These are phyloP conservation scores for Apostasia shenzhenica DNA, from an alignment of 106 monocot species.

Conservation along the genomic window DNA sequence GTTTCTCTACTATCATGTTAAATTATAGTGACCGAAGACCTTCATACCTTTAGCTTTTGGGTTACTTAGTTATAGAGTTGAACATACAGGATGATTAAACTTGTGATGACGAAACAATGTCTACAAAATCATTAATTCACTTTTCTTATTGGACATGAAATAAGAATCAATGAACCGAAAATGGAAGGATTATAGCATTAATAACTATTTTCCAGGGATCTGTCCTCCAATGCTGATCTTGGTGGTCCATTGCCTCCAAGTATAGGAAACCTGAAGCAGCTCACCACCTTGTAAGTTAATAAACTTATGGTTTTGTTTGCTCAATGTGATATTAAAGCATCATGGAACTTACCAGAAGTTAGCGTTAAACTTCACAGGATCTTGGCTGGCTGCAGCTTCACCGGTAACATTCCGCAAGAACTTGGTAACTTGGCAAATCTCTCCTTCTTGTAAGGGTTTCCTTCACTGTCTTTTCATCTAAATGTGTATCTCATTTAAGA, in stretches of 20 bases:
- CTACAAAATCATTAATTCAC: too few relatives aligned
- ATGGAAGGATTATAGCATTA: too few relatives aligned
- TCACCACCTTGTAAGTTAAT: constrained; percentile 11
- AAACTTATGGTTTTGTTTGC: too few relatives aligned
- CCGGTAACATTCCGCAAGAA: constrained; percentile 50
- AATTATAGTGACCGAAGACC: too few relatives aligned
- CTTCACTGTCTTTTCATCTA: neutral
- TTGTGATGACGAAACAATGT: too few relatives aligned
- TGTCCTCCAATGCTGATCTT: constrained; percentile 13
- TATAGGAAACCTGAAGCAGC: constrained; percentile 15
- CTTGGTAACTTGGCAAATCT: constrained; percentile 51
- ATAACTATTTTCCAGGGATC: constrained; percentile 7
- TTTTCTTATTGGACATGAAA: too few relatives aligned
- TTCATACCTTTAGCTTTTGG: too few relatives aligned
- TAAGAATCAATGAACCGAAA: too few relatives aligned
- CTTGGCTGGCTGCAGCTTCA: constrained; percentile 65
- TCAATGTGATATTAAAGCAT: neutral
- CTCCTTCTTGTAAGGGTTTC: constrained; percentile 41
- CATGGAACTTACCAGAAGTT: neutral
- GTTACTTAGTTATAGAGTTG: too few relatives aligned
- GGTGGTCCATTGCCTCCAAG: constrained; percentile 12
- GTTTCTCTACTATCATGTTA: too few relatives aligned
- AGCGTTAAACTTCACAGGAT: constrained; percentile 25
- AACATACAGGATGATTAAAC: too few relatives aligned
- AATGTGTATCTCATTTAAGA: neutral